These are phyloP conservation scores for Mycosphaerella arachidis DNA, from an alignment of 2,329 filamentous ascomycete genomes.

Conservation along the genomic window DNA sequence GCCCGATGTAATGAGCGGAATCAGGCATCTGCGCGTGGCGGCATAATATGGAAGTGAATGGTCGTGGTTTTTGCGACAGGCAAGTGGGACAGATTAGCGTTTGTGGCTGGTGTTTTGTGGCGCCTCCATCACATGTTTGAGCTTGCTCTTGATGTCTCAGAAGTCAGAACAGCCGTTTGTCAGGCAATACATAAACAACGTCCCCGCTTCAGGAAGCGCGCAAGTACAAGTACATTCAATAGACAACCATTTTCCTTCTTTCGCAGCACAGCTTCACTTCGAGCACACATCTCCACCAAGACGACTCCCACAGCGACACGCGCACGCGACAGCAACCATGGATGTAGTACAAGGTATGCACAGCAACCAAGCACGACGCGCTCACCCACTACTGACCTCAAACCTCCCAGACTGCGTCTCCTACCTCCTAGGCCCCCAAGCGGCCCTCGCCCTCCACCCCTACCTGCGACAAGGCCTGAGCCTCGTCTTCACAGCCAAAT, in stretches of 20 bases:
- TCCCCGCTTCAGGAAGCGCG: not conserved
- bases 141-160: not conserved
- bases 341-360: slow-evolving; percentile 29
- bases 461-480: slow-evolving; percentile 21
- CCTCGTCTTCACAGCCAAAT: slow-evolving; percentile 20
- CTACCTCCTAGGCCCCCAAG: slow-evolving; percentile 22
- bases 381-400: not conserved
- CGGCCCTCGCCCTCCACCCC: slow-evolving; percentile 15
- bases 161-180: not conserved
- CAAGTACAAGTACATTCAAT: not conserved
- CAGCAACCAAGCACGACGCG: not conserved
- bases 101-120: not conserved
- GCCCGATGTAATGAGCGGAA: slow-evolving; percentile 44
- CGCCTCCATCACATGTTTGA: not conserved
- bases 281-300: not conserved
- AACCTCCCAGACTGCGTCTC: slow-evolving; percentile 28
- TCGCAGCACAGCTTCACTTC: not conserved
- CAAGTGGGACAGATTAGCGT: not conserved
- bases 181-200: not conserved
- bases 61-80: not conserved
- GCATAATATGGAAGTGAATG: slow-evolving; percentile 7
- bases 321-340: slow-evolving; percentile 17
- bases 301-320: not conserved
- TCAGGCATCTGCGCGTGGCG: not conserved
- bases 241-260: not conserved